A percentile compares a stretch with the other conserved stretches of the same genome.
phyloP scores from a whole-genome alignment of 2,329 filamentous ascomycete genomes.

The Pseudopyrenochaeta lycopersici region DNA sequence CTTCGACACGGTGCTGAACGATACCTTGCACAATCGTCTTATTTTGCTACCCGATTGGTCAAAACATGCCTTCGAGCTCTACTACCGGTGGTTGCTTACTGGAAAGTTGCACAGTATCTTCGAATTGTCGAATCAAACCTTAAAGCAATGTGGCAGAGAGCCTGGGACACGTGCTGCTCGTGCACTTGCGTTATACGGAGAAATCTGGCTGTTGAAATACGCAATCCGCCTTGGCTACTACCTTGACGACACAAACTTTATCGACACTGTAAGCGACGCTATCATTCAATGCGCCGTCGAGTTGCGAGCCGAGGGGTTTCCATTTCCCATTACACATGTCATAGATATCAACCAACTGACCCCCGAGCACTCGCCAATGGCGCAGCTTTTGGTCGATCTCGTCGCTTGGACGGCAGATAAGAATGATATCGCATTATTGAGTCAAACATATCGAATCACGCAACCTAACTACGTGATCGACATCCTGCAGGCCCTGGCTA shows the following conservation, averaged over 20 bases:
- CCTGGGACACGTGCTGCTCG: too few species aligned
- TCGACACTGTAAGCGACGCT: background rate
- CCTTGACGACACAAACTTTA: background rate
- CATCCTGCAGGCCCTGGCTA: background rate
- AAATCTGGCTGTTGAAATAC: background rate
- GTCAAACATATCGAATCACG: background rate
- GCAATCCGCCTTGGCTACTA: background rate
- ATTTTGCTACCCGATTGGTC: too few species aligned
- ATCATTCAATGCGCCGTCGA: background rate
- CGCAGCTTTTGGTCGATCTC: background rate
- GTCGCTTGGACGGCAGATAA: background rate
- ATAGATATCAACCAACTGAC: background rate
- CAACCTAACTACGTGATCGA: background rate
- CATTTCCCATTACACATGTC: too few species aligned
- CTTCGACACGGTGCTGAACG: background rate
- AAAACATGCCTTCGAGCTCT: too few species aligned
- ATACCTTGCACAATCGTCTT: background rate
- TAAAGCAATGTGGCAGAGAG: too few species aligned
- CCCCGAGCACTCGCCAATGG: background rate
- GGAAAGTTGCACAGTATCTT: too few species aligned
- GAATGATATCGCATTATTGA: background rate
- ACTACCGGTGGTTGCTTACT: too few species aligned
- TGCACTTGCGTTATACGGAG: too few species aligned
- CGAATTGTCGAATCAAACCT: too few species aligned
- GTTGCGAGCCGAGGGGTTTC: background rate